phyloP scores from a whole-genome alignment of 78 protist genomes.

The Dictyostelium intermedium region DNA sequence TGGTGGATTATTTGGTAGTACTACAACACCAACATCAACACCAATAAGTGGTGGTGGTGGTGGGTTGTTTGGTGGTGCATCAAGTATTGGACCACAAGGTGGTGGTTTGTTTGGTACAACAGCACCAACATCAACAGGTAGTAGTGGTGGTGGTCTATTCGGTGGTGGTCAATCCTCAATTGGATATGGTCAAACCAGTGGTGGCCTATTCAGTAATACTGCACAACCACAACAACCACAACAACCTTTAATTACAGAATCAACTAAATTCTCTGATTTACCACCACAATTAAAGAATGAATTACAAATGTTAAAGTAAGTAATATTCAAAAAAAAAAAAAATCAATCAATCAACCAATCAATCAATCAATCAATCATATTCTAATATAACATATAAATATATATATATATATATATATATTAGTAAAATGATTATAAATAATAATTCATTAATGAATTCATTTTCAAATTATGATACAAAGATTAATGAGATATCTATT shows the following conservation, averaged over 20 bases:
- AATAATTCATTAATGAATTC: conserved; percentile 39
- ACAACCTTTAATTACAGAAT: not conserved
- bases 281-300: conserved; percentile 25
- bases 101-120: not conserved
- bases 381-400: too few relatives aligned
- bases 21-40: conserved; percentile 21
- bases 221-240: not conserved
- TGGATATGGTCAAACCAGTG: not conserved
- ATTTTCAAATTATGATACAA: conserved; percentile 29
- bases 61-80: not conserved
- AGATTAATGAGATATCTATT: conserved; percentile 3
- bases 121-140: not conserved
- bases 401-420: not conserved
- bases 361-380: too few relatives aligned
- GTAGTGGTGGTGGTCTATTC: not conserved
- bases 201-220: not conserved
- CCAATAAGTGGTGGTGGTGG: too few relatives aligned
- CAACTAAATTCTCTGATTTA: conserved; percentile 37
- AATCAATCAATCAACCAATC: not conserved
- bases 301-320: conserved; percentile 39
- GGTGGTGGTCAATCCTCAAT: not conserved
- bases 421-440: conserved; percentile 45
- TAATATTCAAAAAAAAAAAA: too few relatives aligned
- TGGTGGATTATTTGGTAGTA: conserved; percentile 19
- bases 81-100: not conserved